Percentiles rank a stretch among this genome's conserved stretches.
Evolutionary conservation across 164 flowering plant genomes (phyloP).

Genomic region (Cinnamomum micranthum): DNA sequence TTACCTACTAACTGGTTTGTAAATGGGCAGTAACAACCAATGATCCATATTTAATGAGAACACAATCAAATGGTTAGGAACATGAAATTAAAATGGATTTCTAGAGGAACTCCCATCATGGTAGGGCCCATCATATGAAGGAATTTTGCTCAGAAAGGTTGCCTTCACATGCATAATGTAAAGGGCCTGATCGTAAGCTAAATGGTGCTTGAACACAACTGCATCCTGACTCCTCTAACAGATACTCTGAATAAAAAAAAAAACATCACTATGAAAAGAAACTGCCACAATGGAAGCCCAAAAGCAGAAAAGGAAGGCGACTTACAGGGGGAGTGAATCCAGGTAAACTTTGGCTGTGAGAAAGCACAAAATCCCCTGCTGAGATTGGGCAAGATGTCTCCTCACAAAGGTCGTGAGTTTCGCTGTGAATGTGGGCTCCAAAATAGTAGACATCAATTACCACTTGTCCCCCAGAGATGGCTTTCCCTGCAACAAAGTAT

Average conservation of each 20-base stretch:
- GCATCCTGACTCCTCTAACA: neutral
- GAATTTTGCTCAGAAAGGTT: neutral
- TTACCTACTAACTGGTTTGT: neutral
- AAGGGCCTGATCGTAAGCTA: neutral
- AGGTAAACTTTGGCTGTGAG: slow-evolving; percentile 73
- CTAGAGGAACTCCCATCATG: neutral
- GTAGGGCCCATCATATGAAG: neutral
- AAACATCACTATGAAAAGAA: neutral
- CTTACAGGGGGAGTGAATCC: slow-evolving; percentile 77
- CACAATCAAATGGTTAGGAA: neutral
- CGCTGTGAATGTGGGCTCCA: slow-evolving; percentile 50
- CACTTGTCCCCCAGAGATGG: slow-evolving; percentile 51
- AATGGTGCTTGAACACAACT: neutral
- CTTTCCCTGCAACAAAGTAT: slow-evolving; percentile 28
- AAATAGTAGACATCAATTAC: slow-evolving; percentile 55
- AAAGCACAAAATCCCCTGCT: slow-evolving; percentile 58
- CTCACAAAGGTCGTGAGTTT: slow-evolving; percentile 60
- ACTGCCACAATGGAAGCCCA: neutral
- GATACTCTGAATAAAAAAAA: neutral
- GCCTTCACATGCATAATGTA: neutral
- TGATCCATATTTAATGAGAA: neutral
- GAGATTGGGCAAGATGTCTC: slow-evolving; percentile 80
- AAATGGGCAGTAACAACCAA: neutral
- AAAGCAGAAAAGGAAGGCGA: slow-evolving; percentile 7
- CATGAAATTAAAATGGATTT: neutral